Evolutionary conservation across 2,329 filamentous ascomycete genomes (phyloP).

Genomic region (Diaporthe citrichinensis): DNA sequence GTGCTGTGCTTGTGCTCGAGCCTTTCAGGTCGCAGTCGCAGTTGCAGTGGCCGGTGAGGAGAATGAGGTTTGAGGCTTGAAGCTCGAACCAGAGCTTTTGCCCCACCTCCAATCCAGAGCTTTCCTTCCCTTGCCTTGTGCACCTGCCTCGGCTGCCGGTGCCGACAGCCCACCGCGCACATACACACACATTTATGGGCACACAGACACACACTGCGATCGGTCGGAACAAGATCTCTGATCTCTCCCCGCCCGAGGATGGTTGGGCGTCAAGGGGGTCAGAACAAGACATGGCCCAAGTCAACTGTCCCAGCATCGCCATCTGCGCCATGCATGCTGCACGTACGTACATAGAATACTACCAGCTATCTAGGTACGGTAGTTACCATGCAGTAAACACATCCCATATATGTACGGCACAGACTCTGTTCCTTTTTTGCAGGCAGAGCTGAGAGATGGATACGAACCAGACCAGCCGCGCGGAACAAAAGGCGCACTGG

Average conservation of each 20-base stretch:
- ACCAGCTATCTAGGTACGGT: background rate
- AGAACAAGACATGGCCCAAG: background rate
- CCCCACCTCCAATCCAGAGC: background rate
- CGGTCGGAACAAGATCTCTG: slow-evolving; percentile 20
- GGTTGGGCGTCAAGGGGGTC: background rate
- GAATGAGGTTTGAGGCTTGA: background rate
- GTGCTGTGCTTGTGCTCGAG: slow-evolving; percentile 1
- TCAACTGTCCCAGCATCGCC: background rate
- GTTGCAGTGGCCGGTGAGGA: background rate
- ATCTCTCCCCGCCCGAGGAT: background rate
- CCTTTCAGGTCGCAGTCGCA: background rate
- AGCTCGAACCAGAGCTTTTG: background rate
- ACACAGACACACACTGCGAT: slow-evolving; percentile 26
- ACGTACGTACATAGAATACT: slow-evolving; percentile 14
- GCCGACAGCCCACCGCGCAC: slow-evolving; percentile 18
- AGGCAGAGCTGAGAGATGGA: background rate
- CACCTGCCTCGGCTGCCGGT: slow-evolving; percentile 13
- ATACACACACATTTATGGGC: background rate
- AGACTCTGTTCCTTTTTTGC: slow-evolving; percentile 15
- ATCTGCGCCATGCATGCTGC: slow-evolving; percentile 10
- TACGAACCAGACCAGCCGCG: background rate
- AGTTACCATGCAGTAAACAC: slow-evolving; percentile 2
- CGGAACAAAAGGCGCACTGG: background rate
- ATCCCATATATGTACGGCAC: background rate
- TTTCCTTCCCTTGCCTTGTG: background rate